Base-by-base conservation (phyloP, 208 protist genomes). In the Leishmania aethiopica region DNA sequence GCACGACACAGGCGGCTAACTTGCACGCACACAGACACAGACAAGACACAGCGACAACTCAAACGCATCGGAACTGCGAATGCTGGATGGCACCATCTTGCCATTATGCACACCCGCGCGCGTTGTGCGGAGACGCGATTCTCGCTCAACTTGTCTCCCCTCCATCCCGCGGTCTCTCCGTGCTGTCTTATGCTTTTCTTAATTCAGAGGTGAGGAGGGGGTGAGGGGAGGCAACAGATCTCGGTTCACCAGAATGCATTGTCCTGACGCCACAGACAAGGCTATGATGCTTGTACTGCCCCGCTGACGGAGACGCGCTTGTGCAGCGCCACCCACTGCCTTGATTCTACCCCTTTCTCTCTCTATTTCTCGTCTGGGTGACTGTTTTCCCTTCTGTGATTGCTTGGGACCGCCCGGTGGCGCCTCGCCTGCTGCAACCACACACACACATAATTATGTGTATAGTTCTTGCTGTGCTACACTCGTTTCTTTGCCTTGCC, bases 11-110 rank as follows among this genome's bases (percentile, higher is more conserved):
- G 66, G 10, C 66, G 32, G 66, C 7, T 0, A 10, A 53, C 25
- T 37, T 37, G n/a, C 70, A 74, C 42, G 47, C 70, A 53, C 70
- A 74, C 70, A 74, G 11, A 74, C 70, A 53, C 42, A 74, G 15
- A 74, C 70, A 42, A n/a, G 42, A 66, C 22, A 37, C 10, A 69
- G 17, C n/a, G 32, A 69, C 32, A 69, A 40, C 6, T 64, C 64
- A 37, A 42, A 40, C 28, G 19, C 10, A 69, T 69, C 15, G 17
- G 10, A 69, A 15, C 64, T 25, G 32, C 15, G 13, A 42, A 69
- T 64, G 32, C 13, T 35, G 32, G 35, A 69, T 69, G 32, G 32
- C 64, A 22, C 5, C 64, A 42, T 69, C 64, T 37, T 69, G 10
- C 17, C 28, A 69, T 7, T 42, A 10, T 40, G 15, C 64, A 69